Conservation (phyloP, 1,139 yeast genomes). For the Hemisphaericaspora xylofermentans region DNA sequence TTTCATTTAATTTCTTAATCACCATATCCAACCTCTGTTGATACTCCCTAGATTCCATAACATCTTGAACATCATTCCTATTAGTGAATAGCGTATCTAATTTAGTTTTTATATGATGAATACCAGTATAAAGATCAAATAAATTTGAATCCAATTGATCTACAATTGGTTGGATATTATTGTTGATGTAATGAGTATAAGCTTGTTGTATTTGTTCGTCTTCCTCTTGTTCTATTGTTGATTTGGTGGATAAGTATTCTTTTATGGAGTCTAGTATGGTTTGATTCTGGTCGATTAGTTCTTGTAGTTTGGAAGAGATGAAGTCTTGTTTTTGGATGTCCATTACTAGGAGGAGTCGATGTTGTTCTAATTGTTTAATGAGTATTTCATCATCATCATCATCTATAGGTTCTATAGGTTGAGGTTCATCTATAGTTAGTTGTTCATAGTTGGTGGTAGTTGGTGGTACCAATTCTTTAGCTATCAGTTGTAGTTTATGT, state of each 20-base stretch:
- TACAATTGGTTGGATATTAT: constrained; percentile 16
- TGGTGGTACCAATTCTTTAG: constrained; percentile 26
- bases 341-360: constrained; percentile 38
- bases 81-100: constrained; percentile 10
- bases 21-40: constrained; percentile 22
- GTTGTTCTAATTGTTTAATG: constrained; percentile 27
- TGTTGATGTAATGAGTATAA: constrained; percentile 16
- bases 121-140: constrained; percentile 10
- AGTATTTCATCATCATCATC: constrained; percentile 3
- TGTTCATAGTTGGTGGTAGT: constrained; percentile 17
- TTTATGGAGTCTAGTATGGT: constrained; percentile 40
- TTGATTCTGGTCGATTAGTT: constrained; percentile 38
- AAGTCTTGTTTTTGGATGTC: constrained; percentile 47
- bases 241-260: constrained; percentile 33
- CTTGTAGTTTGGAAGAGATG: constrained; percentile 31
- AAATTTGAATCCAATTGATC: constrained; percentile 18
- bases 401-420: not conserved
- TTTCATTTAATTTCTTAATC: constrained; percentile 21
- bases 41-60: constrained; percentile 15
- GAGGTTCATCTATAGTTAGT: constrained; percentile 6
- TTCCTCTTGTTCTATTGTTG: constrained; percentile 18
- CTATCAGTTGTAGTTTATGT: constrained; percentile 20
- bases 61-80: constrained; percentile 8
- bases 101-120: constrained; percentile 12
- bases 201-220: constrained; percentile 8